A percentile compares a stretch with the other conserved stretches of the same genome.
phyloP scores from a whole-genome alignment of 805 yeast genomes.

The Priceomyces carsonii region DNA sequence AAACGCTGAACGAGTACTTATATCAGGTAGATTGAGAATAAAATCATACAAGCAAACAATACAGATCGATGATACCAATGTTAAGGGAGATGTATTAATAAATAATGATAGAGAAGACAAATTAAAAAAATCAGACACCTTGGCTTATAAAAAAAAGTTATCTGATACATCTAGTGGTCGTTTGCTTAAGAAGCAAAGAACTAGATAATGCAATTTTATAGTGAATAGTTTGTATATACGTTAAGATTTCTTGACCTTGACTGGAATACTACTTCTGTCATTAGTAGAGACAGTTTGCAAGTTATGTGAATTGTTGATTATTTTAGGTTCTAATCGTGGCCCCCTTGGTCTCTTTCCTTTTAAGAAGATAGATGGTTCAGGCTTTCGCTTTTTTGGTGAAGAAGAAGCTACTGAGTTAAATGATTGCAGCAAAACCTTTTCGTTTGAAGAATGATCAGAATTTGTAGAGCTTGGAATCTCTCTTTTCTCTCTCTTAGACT shows the following conservation, averaged over 20 bases:
- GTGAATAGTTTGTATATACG: too few species aligned
- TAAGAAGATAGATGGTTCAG: slow-evolving; percentile 18
- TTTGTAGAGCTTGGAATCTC: slow-evolving; percentile 3
- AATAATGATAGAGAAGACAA: slow-evolving; percentile 19
- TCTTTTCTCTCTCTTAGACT: too few species aligned
- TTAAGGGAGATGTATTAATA: slow-evolving; percentile 28
- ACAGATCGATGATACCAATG: slow-evolving; percentile 46
- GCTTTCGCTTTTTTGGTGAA: slow-evolving; percentile 11
- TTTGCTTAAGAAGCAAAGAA: slow-evolving; percentile 22
- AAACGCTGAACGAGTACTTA: slow-evolving; percentile 62
- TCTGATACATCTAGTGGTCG: slow-evolving; percentile 24
- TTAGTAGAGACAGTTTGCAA: not conserved
- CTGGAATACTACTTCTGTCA: too few species aligned
- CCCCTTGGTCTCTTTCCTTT: slow-evolving; percentile 8
- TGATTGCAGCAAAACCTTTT: too few species aligned
- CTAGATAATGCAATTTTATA: slow-evolving; percentile 4
- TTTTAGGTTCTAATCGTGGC: slow-evolving; percentile 7
- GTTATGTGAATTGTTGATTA: slow-evolving; percentile 6
- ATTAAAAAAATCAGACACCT: slow-evolving; percentile 13
- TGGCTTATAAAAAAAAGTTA: slow-evolving; percentile 23
- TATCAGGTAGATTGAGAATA: slow-evolving; percentile 72
- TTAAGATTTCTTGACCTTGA: too few species aligned
- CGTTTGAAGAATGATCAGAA: too few species aligned
- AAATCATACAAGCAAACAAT: slow-evolving; percentile 79
- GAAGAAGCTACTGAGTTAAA: slow-evolving; percentile 5